phyloP scores from a whole-genome alignment of 352 stramenopile genomes.

The Discostella stelligera region DNA sequence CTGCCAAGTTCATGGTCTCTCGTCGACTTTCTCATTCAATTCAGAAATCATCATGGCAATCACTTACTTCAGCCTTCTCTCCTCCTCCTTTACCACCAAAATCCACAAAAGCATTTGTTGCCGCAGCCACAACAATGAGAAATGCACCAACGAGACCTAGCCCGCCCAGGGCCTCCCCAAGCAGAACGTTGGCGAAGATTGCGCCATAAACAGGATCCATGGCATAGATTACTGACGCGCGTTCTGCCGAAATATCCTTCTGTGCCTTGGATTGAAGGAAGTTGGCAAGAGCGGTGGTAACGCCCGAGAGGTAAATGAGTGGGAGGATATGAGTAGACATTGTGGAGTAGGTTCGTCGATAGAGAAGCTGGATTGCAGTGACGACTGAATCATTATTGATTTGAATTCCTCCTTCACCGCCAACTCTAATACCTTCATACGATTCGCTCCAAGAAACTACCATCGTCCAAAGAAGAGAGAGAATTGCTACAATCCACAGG shows the following conservation, averaged over 20 bases:
- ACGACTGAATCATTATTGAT: conserved; percentile 8
- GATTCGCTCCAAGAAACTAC: conserved; percentile 27
- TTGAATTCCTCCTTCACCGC: neutral
- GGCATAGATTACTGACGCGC: conserved; percentile 78
- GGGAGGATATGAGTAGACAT: conserved; percentile 54
- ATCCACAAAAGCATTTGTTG: conserved; percentile 70
- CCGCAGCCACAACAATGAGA: conserved; percentile 71
- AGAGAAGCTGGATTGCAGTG: conserved; percentile 16
- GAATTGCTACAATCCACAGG: conserved; percentile 63
- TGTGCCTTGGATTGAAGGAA: conserved; percentile 79
- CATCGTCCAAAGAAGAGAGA: conserved; percentile 59
- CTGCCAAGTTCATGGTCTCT: too few species aligned
- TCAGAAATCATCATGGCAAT: too few species aligned
- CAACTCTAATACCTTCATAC: conserved; percentile 10
- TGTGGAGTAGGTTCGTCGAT: conserved; percentile 30
- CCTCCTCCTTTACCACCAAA: conserved; percentile 27
- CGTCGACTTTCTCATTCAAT: too few species aligned
- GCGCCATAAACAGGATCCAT: conserved; percentile 81
- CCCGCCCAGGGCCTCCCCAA: conserved; percentile 66
- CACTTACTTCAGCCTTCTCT: too few species aligned
- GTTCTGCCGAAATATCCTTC: conserved; percentile 63
- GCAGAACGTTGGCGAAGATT: conserved; percentile 67
- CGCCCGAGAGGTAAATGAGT: conserved; percentile 73
- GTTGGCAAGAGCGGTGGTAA: conserved; percentile 75
- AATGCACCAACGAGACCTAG: conserved; percentile 59